phyloP scores from a whole-genome alignment of 2,329 filamentous ascomycete genomes.

The Waltergamsia citrina region DNA sequence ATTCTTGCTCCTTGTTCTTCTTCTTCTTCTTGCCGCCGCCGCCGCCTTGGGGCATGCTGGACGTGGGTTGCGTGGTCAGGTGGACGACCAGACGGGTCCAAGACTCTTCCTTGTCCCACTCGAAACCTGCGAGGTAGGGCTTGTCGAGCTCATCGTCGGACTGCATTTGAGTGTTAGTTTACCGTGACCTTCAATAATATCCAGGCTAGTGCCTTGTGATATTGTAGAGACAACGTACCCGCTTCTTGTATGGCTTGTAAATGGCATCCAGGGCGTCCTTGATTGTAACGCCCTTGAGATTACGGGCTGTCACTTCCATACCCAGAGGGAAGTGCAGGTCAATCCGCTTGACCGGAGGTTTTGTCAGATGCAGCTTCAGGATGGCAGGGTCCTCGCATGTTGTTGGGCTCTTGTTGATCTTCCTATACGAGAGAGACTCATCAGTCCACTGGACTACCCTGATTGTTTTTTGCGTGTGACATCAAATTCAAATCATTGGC shows the following conservation, averaged over 20 bases:
- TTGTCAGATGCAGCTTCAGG: slow-evolving; percentile 72
- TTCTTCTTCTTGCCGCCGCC: slow-evolving; percentile 65
- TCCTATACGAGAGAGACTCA: too few species aligned
- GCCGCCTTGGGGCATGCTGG: slow-evolving; percentile 29
- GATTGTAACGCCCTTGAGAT: slow-evolving; percentile 90
- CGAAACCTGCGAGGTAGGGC: slow-evolving; percentile 86
- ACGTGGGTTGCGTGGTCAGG: slow-evolving; percentile 61
- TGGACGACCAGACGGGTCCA: slow-evolving; percentile 85
- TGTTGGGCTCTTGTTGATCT: slow-evolving; percentile 78
- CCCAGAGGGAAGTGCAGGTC: slow-evolving; percentile 87
- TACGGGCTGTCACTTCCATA: slow-evolving; percentile 79
- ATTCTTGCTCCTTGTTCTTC: slow-evolving; percentile 39
- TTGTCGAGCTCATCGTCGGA: slow-evolving; percentile 83
- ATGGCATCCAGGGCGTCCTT: slow-evolving; percentile 95
- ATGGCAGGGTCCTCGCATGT: slow-evolving; percentile 75
- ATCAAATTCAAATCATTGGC: background rate
- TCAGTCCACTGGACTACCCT: too few species aligned
- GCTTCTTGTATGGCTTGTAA: slow-evolving; percentile 94
- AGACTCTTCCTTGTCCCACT: slow-evolving; percentile 90
- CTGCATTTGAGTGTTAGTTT: slow-evolving; percentile 32
- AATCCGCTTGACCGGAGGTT: slow-evolving; percentile 84
- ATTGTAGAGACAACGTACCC: slow-evolving; percentile 44
- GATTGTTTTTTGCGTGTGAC: background rate
- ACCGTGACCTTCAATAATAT: background rate
- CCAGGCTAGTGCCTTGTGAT: background rate